A percentile compares a stretch with the other conserved stretches of the same genome.
Conservation (phyloP, 2,329 filamentous ascomycete genomes). For the Pseudocercospora vitis region DNA sequence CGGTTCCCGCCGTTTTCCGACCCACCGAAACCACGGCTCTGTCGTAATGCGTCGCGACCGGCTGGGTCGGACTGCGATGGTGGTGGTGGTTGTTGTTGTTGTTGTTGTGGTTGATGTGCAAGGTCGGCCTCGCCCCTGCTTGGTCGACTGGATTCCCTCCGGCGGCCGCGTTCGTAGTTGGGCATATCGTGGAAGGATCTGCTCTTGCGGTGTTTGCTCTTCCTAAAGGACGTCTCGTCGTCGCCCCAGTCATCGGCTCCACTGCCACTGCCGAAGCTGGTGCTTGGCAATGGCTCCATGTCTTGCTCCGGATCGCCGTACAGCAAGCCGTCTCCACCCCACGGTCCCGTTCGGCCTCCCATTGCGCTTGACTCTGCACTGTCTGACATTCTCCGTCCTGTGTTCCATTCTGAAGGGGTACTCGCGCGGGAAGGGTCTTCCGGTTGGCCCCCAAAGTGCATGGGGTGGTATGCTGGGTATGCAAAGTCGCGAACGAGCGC, state of each 20-base stretch:
- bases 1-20: constrained; percentile 28
- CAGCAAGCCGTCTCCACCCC: constrained; percentile 39
- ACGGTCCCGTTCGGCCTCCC: constrained; percentile 48
- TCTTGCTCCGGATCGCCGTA: constrained; percentile 31
- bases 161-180: constrained; percentile 59
- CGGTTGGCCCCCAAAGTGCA: constrained; percentile 91
- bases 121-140: constrained; percentile 39
- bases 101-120: constrained; percentile 14
- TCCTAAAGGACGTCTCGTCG: constrained; percentile 24
- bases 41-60: constrained; percentile 33
- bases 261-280: constrained; percentile 34
- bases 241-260: constrained; percentile 23
- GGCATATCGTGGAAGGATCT: constrained; percentile 90
- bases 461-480: constrained; percentile 75
- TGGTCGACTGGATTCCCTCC: constrained; percentile 52
- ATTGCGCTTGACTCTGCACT: constrained; percentile 38
- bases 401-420: constrained; percentile 83
- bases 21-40: constrained; percentile 40
- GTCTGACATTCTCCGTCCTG: constrained; percentile 75
- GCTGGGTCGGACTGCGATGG: constrained; percentile 31
- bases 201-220: constrained; percentile 38
- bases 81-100: constrained; percentile 9
- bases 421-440: constrained; percentile 75
- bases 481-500: constrained; percentile 95
- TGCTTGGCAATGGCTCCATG: constrained; percentile 37